phyloP scores from a whole-genome alignment of 805 yeast species.

The Candida takata region DNA sequence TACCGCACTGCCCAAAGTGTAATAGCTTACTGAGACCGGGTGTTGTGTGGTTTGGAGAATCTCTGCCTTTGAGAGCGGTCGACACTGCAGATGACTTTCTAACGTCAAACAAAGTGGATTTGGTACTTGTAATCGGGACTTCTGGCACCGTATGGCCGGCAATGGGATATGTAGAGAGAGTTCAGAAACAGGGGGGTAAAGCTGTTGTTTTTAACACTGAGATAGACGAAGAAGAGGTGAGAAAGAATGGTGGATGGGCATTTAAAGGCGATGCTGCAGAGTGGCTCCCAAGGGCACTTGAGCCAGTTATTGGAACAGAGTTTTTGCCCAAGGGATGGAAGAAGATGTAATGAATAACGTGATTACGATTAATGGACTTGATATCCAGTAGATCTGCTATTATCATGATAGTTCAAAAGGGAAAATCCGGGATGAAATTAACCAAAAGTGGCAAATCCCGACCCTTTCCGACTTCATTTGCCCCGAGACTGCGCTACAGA shows the following conservation, averaged over 20 bases:
- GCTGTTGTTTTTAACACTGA: constrained; percentile 78
- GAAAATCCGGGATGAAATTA: too few species aligned
- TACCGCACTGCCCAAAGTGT: constrained; percentile 79
- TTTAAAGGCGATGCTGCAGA: constrained; percentile 77
- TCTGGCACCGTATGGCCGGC: constrained; percentile 89
- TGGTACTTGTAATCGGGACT: constrained; percentile 79
- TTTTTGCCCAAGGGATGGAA: constrained; percentile 24
- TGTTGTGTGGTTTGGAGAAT: constrained; percentile 94
- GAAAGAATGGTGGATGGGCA: constrained; percentile 51
- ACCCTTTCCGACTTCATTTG: too few species aligned
- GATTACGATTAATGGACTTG: too few species aligned
- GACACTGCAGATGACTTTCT: constrained; percentile 68
- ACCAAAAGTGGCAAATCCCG: too few species aligned
- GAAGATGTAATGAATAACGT: constrained; percentile 6
- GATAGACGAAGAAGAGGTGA: constrained; percentile 36
- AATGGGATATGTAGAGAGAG: constrained; percentile 80
- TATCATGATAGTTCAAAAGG: too few species aligned
- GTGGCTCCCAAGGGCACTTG: constrained; percentile 58
- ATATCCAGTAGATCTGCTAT: too few species aligned
- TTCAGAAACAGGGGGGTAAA: constrained; percentile 64
- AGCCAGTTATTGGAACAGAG: constrained; percentile 36
- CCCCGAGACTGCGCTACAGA: too few species aligned
- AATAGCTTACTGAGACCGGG: constrained; percentile 72
- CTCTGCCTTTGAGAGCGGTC: constrained; percentile 57
- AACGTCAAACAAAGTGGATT: constrained; percentile 46